phyloP scores from a whole-genome alignment of 495 filamentous ascomycete genomes.

The Aspergillus kassunensis region DNA sequence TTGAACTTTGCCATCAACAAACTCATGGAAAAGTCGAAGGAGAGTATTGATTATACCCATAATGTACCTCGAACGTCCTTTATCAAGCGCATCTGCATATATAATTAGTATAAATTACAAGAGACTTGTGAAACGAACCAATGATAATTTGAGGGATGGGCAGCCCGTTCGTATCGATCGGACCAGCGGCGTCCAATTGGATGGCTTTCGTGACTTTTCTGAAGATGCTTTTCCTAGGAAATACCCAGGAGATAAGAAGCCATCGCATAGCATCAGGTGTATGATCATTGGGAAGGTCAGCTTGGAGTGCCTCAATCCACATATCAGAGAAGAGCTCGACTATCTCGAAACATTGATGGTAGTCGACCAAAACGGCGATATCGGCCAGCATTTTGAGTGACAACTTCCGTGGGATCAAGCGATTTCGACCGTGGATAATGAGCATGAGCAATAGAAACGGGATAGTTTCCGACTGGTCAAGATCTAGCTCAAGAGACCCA shows the following conservation, averaged over 20 bases:
- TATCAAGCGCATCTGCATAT: background rate
- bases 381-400: background rate
- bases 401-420: background rate
- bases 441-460: background rate
- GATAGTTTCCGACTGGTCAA: background rate
- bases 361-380: background rate
- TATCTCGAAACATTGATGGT: background rate
- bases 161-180: background rate
- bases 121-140: background rate
- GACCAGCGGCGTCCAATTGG: background rate
- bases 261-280: background rate
- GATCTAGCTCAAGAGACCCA: background rate
- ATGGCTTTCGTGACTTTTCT: background rate
- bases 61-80: background rate
- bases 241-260: slow-evolving; percentile 9
- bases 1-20: background rate
- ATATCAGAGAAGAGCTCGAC: background rate
- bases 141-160: background rate
- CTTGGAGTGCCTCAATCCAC: background rate
- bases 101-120: background rate
- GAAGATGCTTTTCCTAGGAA: background rate
- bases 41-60: background rate
- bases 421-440: background rate
- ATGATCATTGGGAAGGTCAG: background rate
- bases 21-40: background rate